A percentile compares a stretch with the other conserved stretches of the same genome.
Evolutionary conservation across 2,329 filamentous ascomycete species (phyloP).

Genomic region (Trichoderma guizhouense): DNA sequence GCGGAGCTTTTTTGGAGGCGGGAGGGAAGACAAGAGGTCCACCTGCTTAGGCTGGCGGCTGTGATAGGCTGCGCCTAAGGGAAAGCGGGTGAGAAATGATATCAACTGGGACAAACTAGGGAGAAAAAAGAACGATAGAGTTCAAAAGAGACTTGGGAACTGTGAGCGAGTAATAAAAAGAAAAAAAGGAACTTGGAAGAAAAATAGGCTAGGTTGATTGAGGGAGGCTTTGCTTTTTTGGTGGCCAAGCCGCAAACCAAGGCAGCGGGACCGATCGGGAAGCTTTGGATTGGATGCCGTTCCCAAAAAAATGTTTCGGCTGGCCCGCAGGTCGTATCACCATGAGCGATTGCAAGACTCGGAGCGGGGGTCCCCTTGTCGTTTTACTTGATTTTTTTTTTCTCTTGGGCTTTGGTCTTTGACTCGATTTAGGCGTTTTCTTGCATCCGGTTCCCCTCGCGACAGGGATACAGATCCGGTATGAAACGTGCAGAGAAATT

Average conservation of each 20-base stretch:
- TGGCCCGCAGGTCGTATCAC: slow-evolving; percentile 9
- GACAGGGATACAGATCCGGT: slow-evolving; percentile 3
- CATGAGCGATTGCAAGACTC: background rate
- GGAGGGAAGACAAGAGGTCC: background rate
- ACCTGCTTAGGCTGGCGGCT: slow-evolving; percentile 3
- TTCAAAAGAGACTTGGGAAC: background rate
- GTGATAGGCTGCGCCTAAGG: slow-evolving; percentile 1
- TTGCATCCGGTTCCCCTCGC: slow-evolving; percentile 5
- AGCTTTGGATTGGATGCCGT: slow-evolving; percentile 1
- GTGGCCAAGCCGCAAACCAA: background rate
- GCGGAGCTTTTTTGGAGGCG: slow-evolving; percentile 13
- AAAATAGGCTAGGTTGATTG: background rate
- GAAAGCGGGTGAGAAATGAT: background rate
- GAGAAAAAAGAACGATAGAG: background rate
- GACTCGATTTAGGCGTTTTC: background rate
- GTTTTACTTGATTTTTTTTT: background rate
- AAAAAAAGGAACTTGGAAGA: background rate
- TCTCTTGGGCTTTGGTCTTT: background rate
- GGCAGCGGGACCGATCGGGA: slow-evolving; percentile 2
- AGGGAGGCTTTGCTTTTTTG: background rate
- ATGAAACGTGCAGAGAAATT: slow-evolving; percentile 14
- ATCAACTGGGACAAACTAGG: background rate
- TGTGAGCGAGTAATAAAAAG: background rate
- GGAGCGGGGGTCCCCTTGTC: slow-evolving; percentile 3
- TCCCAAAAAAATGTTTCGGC: background rate